These are phyloP conservation scores for Debaryomycetaceae sp. DNA, from an alignment of 1,139 yeast species.

Conservation along the genomic window DNA sequence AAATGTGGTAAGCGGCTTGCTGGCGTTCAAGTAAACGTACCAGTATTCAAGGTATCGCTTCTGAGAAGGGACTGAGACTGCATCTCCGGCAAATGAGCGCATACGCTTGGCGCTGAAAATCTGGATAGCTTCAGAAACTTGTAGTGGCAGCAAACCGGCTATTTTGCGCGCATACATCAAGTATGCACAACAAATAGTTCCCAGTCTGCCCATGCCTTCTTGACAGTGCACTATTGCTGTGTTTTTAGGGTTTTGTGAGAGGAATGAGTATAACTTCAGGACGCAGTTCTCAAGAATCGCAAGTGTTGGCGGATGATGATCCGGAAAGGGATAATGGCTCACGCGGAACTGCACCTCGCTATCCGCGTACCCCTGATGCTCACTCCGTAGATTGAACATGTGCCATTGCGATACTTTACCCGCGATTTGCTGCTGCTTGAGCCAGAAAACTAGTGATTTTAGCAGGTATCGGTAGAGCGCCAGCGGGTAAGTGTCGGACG, in stretches of 20 bases:
- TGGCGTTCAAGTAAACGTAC: conserved; percentile 14
- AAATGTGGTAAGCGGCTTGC: background rate
- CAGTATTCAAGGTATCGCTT: conserved; percentile 55
- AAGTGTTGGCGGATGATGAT: conserved; percentile 72
- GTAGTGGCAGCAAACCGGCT: background rate
- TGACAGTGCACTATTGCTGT: conserved; percentile 78
- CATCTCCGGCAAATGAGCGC: conserved; percentile 45
- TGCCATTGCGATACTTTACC: conserved; percentile 54
- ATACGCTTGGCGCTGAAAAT: conserved; percentile 51
- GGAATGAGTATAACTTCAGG: conserved; percentile 32
- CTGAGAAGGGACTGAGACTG: conserved; percentile 69
- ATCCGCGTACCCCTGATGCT: conserved; percentile 36
- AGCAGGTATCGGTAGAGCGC: conserved; percentile 47
- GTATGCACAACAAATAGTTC: conserved; percentile 64
- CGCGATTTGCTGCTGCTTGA: conserved; percentile 15
- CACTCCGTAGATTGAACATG: conserved; percentile 52
- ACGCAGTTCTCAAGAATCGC: conserved; percentile 33
- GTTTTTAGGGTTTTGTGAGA: conserved; percentile 19
- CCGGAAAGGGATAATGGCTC: conserved; percentile 49
- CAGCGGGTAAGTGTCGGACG: conserved; percentile 36
- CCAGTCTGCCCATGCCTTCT: conserved; percentile 89
- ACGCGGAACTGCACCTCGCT: conserved; percentile 20
- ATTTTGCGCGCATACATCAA: conserved; percentile 12
- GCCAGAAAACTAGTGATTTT: conserved; percentile 36
- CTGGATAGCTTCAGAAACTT: conserved; percentile 23